Evolutionary conservation across 306 rosid species (phyloP), one percentile per base, ranked within the genome.

Genomic region (Argentina anserina): DNA sequence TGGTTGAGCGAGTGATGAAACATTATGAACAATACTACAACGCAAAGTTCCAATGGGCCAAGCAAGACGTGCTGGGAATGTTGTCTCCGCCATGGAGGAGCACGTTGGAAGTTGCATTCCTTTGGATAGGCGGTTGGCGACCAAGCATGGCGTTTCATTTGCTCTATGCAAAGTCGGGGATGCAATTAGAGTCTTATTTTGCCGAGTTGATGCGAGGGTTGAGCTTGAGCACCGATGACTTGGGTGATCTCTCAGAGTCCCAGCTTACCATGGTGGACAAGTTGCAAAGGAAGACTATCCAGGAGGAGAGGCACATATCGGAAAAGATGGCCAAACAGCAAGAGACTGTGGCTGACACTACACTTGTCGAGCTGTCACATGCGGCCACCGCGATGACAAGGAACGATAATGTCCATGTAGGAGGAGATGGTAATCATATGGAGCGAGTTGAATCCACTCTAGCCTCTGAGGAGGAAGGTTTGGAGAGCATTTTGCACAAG

Each of bases 121-220:
- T 87, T 18, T 87, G 97, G 92, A 78, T 91, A 66, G 97, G 90
- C 1, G 97, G 90, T 5, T 33, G 36, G 36, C 36, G 36, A 33
- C 36, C 36, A 33, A 33, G 36, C 36, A 33, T 33, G 36, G 88
- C 89, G 33, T 84, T 88, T 55, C 90, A 87, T 45, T 53, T 91
- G 42, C 77, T 91, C 9, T 85, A 87, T 69, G 84, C 95, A 7
- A 91, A 89, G 61, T 82, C 86, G 0, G 87, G 95, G 7, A 8
- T 85, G 61, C 95, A 89, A 45, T 76, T 84, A 50, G 86, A 90
- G 68, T 85, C 72, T 0, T 65, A 18, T 14, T 33, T 83, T 23
- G 7, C 11, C 9, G 82, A 81, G 34, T 45, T 80, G 31, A 76
- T 87, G 8, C 45, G 7, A 3, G 87, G 90, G 23, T 13, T 76